Conservation (phyloP, 2,329 filamentous ascomycete genomes). For the Calonectria naviculata region DNA sequence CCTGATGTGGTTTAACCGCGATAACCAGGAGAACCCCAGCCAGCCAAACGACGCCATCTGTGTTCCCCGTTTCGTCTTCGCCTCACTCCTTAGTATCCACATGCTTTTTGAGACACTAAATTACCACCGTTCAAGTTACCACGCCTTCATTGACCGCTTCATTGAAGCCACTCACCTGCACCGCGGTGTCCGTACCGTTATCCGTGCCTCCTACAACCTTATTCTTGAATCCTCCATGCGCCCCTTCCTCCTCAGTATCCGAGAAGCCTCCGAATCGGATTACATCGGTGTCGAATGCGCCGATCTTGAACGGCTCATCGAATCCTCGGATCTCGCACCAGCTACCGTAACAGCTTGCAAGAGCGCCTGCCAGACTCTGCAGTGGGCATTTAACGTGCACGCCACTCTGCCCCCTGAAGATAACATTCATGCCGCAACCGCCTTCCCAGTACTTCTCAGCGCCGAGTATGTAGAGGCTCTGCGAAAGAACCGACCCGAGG, state of each 20-base stretch:
- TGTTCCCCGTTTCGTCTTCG: constrained; percentile 58
- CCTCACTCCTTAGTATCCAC: constrained; percentile 56
- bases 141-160: constrained; percentile 53
- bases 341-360: constrained; percentile 43
- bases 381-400: constrained; percentile 49
- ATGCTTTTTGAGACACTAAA: constrained; percentile 59
- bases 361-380: constrained; percentile 42
- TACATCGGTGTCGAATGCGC: constrained; percentile 40
- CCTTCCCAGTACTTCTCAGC: constrained; percentile 46
- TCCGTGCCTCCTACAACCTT: constrained; percentile 46
- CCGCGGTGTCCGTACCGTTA: constrained; percentile 53
- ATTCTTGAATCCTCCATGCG: constrained; percentile 50
- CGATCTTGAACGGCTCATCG: constrained; percentile 42
- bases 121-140: constrained; percentile 50
- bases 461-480: constrained; percentile 49
- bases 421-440: constrained; percentile 45
- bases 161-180: constrained; percentile 55
- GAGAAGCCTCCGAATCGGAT: constrained; percentile 20
- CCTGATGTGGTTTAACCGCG: constrained; percentile 50
- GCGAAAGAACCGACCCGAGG: constrained; percentile 50
- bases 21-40: constrained; percentile 39
- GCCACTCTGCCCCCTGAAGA: constrained; percentile 34
- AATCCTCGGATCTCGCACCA: constrained; percentile 43
- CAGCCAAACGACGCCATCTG: constrained; percentile 37
- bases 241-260: constrained; percentile 37